These are phyloP conservation scores for Pseudozyma flocculosa DNA, from an alignment of 1,284 basidiomycete species.

Conservation along the genomic window DNA sequence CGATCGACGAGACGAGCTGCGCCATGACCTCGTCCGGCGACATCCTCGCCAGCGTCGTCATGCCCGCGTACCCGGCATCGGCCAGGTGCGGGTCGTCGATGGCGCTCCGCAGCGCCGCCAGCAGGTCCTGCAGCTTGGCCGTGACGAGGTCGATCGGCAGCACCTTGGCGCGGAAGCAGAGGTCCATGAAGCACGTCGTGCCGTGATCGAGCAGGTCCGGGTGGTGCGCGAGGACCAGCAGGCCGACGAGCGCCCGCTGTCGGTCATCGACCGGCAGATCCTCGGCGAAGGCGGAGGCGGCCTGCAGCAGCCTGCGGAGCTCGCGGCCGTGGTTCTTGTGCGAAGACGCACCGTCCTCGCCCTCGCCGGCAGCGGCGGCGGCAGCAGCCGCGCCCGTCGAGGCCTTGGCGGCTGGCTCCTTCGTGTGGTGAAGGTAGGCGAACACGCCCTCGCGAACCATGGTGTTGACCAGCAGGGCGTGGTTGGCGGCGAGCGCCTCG, in stretches of 20 bases:
- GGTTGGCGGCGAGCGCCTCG: constrained; percentile 9
- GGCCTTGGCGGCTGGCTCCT: constrained; percentile 1
- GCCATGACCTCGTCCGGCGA: constrained; percentile 45
- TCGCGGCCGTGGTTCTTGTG: constrained; percentile 29
- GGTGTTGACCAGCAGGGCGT: constrained; percentile 28
- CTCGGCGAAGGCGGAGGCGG: constrained; percentile 31
- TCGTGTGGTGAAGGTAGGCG: constrained; percentile 21
- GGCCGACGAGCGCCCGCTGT: constrained; percentile 39
- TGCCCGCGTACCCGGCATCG: constrained; percentile 41
- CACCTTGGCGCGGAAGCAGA: constrained; percentile 44
- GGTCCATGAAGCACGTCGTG: constrained; percentile 44
- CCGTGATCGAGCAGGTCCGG: constrained; percentile 38
- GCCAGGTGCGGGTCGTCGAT: constrained; percentile 24
- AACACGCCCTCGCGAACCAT: constrained; percentile 28
- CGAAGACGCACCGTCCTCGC: constrained; percentile 27
- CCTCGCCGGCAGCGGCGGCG: constrained; percentile 13
- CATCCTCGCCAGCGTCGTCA: constrained; percentile 44
- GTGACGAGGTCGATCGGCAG: constrained; percentile 45
- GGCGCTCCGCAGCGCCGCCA: constrained; percentile 27
- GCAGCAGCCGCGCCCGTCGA: constrained; percentile 6
- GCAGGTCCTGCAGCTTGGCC: constrained; percentile 29
- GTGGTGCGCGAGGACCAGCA: constrained; percentile 52
- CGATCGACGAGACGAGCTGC: constrained; percentile 36
- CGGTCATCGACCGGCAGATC: constrained; percentile 14
- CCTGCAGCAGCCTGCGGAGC: constrained; percentile 31